Conservation (phyloP, 2,329 filamentous ascomycete genomes). For the Proliferodiscus dingleyae region DNA sequence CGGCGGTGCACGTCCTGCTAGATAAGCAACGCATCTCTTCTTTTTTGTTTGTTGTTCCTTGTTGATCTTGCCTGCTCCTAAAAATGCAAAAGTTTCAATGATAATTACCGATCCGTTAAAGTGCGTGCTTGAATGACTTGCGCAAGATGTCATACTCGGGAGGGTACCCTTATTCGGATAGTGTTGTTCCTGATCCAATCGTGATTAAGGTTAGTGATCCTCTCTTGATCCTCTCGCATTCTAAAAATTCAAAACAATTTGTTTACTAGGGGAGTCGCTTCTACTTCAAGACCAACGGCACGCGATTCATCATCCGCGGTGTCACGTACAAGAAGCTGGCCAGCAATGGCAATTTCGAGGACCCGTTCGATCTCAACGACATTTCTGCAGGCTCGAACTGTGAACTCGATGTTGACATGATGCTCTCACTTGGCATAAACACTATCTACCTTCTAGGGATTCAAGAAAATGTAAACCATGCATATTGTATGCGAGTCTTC, state of each 20-base stretch:
- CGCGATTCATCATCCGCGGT: conserved; percentile 60
- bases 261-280: conserved; percentile 16
- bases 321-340: conserved; percentile 58
- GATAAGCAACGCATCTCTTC: not conserved
- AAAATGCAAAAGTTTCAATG: no score
- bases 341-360: conserved; percentile 55
- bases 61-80: not conserved
- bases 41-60: not conserved
- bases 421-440: conserved; percentile 64
- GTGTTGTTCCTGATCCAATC: not conserved
- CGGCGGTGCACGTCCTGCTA: not conserved
- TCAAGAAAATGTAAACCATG: conserved; percentile 61
- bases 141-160: not conserved
- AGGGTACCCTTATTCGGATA: no score
- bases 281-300: conserved; percentile 44
- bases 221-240: not conserved
- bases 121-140: not conserved
- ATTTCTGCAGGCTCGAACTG: conserved; percentile 50
- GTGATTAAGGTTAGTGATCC: not conserved
- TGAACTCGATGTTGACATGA: conserved; percentile 57
- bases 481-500: conserved; percentile 61
- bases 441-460: conserved; percentile 66
- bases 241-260: no score
- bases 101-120: no score
- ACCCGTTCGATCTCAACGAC: conserved; percentile 58